Evolutionary conservation across 75 land plant species (phyloP), one percentile per base, ranked within the genome.

Genomic region (Sequoiadendron giganteum): DNA sequence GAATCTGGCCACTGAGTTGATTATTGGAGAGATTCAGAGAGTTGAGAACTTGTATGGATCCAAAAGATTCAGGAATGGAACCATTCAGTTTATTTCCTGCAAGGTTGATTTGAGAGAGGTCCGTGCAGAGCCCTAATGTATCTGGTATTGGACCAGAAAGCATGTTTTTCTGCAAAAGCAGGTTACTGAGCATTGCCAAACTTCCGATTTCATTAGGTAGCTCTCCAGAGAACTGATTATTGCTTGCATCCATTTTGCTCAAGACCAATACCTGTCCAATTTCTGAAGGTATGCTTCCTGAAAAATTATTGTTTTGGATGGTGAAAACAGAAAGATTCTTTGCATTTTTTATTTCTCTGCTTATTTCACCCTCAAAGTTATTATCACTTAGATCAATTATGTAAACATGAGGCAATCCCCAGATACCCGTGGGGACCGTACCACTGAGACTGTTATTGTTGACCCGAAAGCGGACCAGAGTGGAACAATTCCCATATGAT

Each of bases 371-470:
- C 68, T 90, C 93, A 76, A 98, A 88, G 10, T 79, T 52, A 87
- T 98, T 98, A 85, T n/a, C 19, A 3, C 89, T 84, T 39, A 97
- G 83, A 88, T 97, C 97, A 43, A 98, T 87, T 6, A 93, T 85
- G 39, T 85, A 86, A 11, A 91, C 87, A 47, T 90, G 89, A 0
- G 99, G 97, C 92, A 85, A 28, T 13, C 96, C 90, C 98, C 99
- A 96, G 15, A 97, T 85, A 40, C 92, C 95, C 28, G 70, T 55
- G 0, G 99, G 98, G 16, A 98, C 91, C 11, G 3, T 34, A 15
- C 99, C 99, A 13, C 94, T 84, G 61, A 98, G 89, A 48, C 83
- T 86, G 89, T 98, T 98, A 86, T 92, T 88, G 78, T 88, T 91
- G 3, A 98, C 88, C 10, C 96, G 68, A 45, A 98, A 90, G 0